Base-by-base conservation (phyloP, 768 basidiomycete species). In the Suillus discolor region DNA sequence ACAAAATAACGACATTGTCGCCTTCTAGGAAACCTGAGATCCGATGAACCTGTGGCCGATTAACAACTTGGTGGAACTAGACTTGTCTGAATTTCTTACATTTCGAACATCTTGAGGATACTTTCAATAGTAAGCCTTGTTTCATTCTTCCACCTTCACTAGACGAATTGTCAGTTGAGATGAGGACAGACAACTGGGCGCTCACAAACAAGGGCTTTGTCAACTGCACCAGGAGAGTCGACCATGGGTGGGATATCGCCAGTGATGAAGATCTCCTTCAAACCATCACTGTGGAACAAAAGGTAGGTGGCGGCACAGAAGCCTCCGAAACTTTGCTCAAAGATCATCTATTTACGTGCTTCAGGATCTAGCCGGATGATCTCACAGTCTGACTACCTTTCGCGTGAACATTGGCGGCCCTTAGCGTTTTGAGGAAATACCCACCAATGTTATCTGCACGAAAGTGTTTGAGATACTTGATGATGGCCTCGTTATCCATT, bases 241-340 rank as follows among this genome's bases (percentile, higher is more conserved):
- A 79, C 77, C 16, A 86, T 73, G 6, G 84, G 84, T 11, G 84
- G 80, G 4, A 86, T 71, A 9, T 84, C 84, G 6, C 83, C 83
- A 7, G 83, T 79, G 3, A 83, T 65, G 64, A 84, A 85, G 4
- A 80, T 83, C 65, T 86, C 83, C 66, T 83, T 84, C 64, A 86
- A 64, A 7, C 80, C 82, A 31, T 80, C 74, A 13, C 76, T 76
- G 64, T 77, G 72, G 73, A 83, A 84, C 0, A 82, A 84, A 6
- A 85, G 76, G 57, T 72, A 72, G 82, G 80, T 84, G 39, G 83
- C 75, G 7, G 77, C 76, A 67, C 83, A 84, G 70, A 85, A 85
- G 18, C 83, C 84, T 45, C 85, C 85, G 66, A 83, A 86, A 69
- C 83, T 84, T 68, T 85, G 84, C 0, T 84, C 84, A 61, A 83